Conservation (phyloP, 257 asterid genomes). For the Lavandula angustifolia region DNA sequence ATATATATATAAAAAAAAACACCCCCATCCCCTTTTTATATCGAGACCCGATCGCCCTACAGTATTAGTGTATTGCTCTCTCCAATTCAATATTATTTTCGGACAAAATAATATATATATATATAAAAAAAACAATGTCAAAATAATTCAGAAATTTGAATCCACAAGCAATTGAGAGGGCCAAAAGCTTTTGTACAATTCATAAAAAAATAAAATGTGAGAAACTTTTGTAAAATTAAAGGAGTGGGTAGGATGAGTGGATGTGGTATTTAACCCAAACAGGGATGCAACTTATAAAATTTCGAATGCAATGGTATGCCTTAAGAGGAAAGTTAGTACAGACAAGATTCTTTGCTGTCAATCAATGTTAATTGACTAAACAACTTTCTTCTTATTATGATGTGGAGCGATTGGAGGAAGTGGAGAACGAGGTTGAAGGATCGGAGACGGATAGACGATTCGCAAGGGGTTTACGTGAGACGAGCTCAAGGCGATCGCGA, state of each 20-base stretch:
- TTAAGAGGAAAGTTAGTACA: conserved; percentile 42
- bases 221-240: not conserved
- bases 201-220: not conserved
- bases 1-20: too few species aligned
- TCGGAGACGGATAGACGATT: too few species aligned
- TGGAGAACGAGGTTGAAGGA: too few species aligned
- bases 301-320: conserved; percentile 45
- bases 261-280: conserved; percentile 30
- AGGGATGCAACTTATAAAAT: conserved; percentile 30
- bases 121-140: too few species aligned
- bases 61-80: too few species aligned
- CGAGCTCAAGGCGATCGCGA: too few species aligned
- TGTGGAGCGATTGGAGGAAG: too few species aligned
- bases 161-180: not conserved
- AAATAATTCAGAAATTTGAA: not conserved
- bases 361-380: conserved; percentile 34
- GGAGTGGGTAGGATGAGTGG: not conserved
- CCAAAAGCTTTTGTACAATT: not conserved
- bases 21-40: too few species aligned
- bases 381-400: conserved; percentile 29
- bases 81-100: too few species aligned
- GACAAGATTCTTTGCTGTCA: conserved; percentile 34
- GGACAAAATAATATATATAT: too few species aligned
- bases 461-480: too few species aligned
- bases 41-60: too few species aligned